phyloP scores from a whole-genome alignment of 179 eudicot genomes.

The Corrigiola litoralis region DNA sequence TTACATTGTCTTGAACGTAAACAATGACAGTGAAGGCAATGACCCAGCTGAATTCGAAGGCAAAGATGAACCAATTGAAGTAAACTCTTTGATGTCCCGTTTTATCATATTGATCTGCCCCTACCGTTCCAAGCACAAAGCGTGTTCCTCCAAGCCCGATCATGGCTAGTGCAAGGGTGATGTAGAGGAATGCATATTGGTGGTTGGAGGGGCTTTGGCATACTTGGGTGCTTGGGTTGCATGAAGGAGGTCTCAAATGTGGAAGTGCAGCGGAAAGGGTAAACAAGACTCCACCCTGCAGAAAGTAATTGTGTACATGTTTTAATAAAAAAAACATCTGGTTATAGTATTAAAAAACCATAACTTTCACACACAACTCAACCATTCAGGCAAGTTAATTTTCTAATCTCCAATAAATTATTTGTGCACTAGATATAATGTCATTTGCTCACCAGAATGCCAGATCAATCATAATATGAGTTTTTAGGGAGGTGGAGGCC shows the following conservation, averaged over 20 bases:
- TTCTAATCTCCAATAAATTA: no score
- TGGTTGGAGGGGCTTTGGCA: conserved; percentile 23
- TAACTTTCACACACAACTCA: no score
- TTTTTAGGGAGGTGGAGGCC: no score
- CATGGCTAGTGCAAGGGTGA: conserved; percentile 19
- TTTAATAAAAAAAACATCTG: no score
- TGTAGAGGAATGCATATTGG: conserved; percentile 26
- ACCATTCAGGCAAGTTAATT: no score
- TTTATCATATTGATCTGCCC: conserved; percentile 29
- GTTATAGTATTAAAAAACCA: no score
- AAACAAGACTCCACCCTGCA: conserved; percentile 32
- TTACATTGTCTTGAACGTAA: conserved; percentile 40
- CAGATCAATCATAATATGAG: no score
- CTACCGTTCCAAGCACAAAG: conserved; percentile 25
- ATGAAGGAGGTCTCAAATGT: conserved; percentile 25
- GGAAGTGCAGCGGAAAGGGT: conserved; percentile 30
- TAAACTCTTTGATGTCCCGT: conserved; percentile 15
- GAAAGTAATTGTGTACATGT: background rate
- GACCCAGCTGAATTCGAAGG: conserved; percentile 18
- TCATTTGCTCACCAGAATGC: no score
- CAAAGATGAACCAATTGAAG: conserved; percentile 37
- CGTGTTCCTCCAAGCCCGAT: conserved; percentile 35
- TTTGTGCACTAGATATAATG: no score
- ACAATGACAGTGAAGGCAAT: conserved; percentile 28
- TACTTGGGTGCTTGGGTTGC: conserved; percentile 8